These are phyloP conservation scores for Cercospora janseana DNA, from an alignment of 2,329 filamentous ascomycete genomes.

Conservation along the genomic window DNA sequence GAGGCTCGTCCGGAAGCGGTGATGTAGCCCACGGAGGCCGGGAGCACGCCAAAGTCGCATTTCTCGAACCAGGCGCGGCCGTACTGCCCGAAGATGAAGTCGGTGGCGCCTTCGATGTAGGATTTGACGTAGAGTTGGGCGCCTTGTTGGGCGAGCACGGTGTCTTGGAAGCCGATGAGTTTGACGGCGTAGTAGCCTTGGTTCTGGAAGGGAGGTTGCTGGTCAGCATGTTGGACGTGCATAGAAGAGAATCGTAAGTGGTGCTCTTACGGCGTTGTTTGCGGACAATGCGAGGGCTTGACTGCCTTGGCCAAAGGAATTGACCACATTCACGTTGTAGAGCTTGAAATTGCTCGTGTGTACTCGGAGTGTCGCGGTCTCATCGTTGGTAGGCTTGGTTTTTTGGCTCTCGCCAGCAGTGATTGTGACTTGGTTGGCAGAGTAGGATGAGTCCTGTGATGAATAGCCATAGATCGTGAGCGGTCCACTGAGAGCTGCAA, in stretches of 20 bases:
- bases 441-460: conserved; percentile 51
- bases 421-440: conserved; percentile 58
- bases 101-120: conserved; percentile 58
- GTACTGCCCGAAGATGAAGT: conserved; percentile 60
- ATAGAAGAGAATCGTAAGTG: no score
- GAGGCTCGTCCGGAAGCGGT: conserved; percentile 46
- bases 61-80: conserved; percentile 54
- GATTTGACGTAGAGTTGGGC: conserved; percentile 56
- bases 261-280: conserved; percentile 40
- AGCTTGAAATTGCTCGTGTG: conserved; percentile 54
- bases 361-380: conserved; percentile 52
- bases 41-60: conserved; percentile 50
- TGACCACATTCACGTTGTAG: conserved; percentile 62
- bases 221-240: no score
- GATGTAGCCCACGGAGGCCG: conserved; percentile 45
- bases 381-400: conserved; percentile 53
- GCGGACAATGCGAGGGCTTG: conserved; percentile 57
- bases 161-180: conserved; percentile 58
- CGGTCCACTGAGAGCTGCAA: conserved; percentile 42
- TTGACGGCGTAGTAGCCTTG: conserved; percentile 59
- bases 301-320: conserved; percentile 48
- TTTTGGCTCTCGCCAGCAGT: conserved; percentile 50
- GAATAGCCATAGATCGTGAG: conserved; percentile 62
- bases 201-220: conserved; percentile 29
- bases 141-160: conserved; percentile 51